Evolutionary conservation across 208 protist species (phyloP), one percentile per base, ranked within the genome.

Genomic region (Leishmania martiniquensis): DNA sequence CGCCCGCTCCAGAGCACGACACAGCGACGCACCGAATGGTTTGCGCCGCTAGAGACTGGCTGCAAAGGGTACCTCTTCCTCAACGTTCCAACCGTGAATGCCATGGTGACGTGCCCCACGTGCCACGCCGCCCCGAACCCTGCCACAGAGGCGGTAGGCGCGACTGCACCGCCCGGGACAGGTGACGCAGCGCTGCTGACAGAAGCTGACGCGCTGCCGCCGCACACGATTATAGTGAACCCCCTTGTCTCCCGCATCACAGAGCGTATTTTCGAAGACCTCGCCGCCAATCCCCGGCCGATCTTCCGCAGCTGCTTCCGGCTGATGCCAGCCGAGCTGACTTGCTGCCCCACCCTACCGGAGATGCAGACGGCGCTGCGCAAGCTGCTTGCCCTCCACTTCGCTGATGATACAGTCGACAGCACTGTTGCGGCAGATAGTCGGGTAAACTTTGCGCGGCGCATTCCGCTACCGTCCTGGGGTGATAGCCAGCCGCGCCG

Each of bases 291-390:
- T 62, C 86, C 85, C 32, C 82, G 90, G 22, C 92, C 92, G 7
- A 77, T 94, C 29, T 89, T 96, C 60, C 86, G 88, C 39, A 73
- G 93, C 70, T 95, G 93, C 80, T 96, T 96, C 82, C 90, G 93
- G 39, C 72, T 96, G 3, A 87, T 87, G 63, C 93, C 93, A 3
- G 91, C 85, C 47, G 93, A 97, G 75, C 75, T 97, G 69, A 95
- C 90, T 5, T 97, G 93, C 84, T 97, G 93, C 70, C 93, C 93
- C 51, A 97, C 91, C 20, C 55, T 89, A 63, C 59, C 82, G 22
- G 91, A 97, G 72, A 97, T 97, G 89, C 85, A 89, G 51, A 54
- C 72, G 67, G 90, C 83, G 29, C 77, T 97, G 62, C 80, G 76
- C 4, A 67, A 74, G 37, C 86, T 97, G 12, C 67, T 95, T 34